Evolutionary conservation across 1,284 basidiomycete genomes (phyloP).

Genomic region (Apiotrichum siamense): DNA sequence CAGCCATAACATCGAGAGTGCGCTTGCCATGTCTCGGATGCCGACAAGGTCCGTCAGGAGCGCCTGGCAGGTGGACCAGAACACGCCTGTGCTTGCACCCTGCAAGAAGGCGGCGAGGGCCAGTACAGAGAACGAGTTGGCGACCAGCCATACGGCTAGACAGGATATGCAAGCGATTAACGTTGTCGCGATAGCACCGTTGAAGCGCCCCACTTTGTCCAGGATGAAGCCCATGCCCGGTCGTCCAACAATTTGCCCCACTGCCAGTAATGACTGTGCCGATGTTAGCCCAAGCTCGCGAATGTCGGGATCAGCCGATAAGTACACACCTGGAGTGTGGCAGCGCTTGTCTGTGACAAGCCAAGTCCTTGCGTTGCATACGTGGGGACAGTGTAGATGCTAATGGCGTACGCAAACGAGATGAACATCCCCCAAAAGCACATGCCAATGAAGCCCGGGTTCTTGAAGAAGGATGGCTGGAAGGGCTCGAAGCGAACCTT

Average conservation of each 20-base stretch:
- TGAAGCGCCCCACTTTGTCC: conserved; percentile 47
- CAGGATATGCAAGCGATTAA: conserved; percentile 44
- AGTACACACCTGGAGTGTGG: conserved; percentile 33
- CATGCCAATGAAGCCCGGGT: conserved; percentile 36
- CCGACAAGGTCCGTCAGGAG: conserved; percentile 27
- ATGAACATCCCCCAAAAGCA: conserved; percentile 26
- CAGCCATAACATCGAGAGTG: conserved; percentile 48
- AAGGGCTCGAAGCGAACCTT: conserved; percentile 26
- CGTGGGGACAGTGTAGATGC: conserved; percentile 47
- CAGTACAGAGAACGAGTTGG: conserved; percentile 43
- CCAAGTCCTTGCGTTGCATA: conserved; percentile 45
- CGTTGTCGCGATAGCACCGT: conserved; percentile 44
- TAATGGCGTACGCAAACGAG: conserved; percentile 47
- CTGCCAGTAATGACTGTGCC: conserved; percentile 47
- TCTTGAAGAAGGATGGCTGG: conserved; percentile 28
- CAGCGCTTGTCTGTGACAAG: conserved; percentile 47
- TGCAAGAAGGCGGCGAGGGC: conserved; percentile 47
- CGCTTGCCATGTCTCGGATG: conserved; percentile 45
- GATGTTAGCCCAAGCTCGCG: background rate
- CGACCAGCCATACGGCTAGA: conserved; percentile 48
- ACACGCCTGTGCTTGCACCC: conserved; percentile 32
- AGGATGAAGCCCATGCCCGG: conserved; percentile 43
- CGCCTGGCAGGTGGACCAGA: conserved; percentile 16
- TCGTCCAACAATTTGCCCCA: conserved; percentile 49
- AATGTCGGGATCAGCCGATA: background rate